Percentiles rank a stretch among this genome's conserved stretches.
Conservation (phyloP, 2,329 filamentous ascomycete species). For the Colletotrichum orchidophilum region DNA sequence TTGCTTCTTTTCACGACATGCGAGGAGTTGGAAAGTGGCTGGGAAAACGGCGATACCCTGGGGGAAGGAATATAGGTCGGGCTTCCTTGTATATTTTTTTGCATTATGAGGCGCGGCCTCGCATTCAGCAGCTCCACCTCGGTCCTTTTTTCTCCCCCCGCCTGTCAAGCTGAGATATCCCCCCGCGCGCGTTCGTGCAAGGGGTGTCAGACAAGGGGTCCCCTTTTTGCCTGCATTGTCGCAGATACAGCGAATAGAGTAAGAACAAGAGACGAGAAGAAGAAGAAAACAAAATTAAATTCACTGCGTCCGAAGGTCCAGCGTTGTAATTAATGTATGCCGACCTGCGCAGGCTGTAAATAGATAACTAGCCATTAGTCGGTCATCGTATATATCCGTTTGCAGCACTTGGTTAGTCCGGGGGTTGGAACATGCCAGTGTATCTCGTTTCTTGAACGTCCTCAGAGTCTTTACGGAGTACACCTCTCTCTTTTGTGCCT, state of each 20-base stretch:
- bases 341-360: slow-evolving; percentile 32
- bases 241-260: slow-evolving; percentile 30
- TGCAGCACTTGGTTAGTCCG: slow-evolving; percentile 3
- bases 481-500: too few relatives aligned
- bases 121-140: not conserved
- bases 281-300: slow-evolving; percentile 19
- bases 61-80: slow-evolving; percentile 6
- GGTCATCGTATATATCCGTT: slow-evolving; percentile 25
- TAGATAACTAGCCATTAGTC: slow-evolving; percentile 21
- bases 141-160: slow-evolving; percentile 15
- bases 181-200: not conserved
- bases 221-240: slow-evolving; percentile 15
- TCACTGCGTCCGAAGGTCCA: slow-evolving; percentile 26
- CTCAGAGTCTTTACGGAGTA: not conserved
- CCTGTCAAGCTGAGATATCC: slow-evolving; percentile 26
- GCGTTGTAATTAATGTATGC: slow-evolving; percentile 4
- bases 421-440: not conserved
- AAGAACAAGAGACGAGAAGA: slow-evolving; percentile 10
- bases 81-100: slow-evolving; percentile 31
- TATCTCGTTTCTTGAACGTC: not conserved
- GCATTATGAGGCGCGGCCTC: slow-evolving; percentile 4
- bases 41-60: slow-evolving; percentile 23
- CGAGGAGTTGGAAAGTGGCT: slow-evolving; percentile 23
- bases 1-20: slow-evolving; percentile 16
- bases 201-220: slow-evolving; percentile 14